Base-by-base conservation (phyloP, 1,284 basidiomycete species). In the Agroathelia rolfsii region DNA sequence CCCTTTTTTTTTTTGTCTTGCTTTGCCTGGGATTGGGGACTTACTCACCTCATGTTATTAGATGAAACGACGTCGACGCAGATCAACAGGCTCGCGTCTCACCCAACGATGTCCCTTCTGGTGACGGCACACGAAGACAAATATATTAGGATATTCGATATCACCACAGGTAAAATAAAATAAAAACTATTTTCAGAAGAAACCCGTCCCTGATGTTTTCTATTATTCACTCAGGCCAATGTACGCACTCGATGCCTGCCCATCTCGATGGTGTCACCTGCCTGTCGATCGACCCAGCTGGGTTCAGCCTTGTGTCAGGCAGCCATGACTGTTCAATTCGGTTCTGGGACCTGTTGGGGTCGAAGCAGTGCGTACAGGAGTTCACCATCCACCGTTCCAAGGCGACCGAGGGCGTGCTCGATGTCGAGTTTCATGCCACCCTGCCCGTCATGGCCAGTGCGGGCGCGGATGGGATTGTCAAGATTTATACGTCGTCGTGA, bases 41-140 rank as follows among this genome's bases (percentile, higher is more conserved):
- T n/a, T n/a, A n/a, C n/a, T n/a, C n/a, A n/a, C n/a, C n/a, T n/a
- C n/a, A n/a, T n/a, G n/a, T n/a, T n/a, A n/a, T 28, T 35, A 27
- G 83, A 83, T 49, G 81, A 74, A 15, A 74, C 73, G 9, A 56
- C 70, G 19, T 72, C 69, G 8, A 80, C 83, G 1, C 92, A 94
- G 58, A 80, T 92, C 43, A 97, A 96, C 58, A 74, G 78, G 39
- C 77, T 96, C 32, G 74, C 82, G 23, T 90, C 89, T 27, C 90
- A 96, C 61, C 90, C 92, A 8, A 93, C 87, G 1, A 77, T 92
- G 66, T 76, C 87, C 1, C 60, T 93, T 16, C 72, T 97, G 29
- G 76, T 94, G 21, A 85, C 87, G 10, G 94, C 79, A 0, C 87
- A 95, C 53, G 93, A 97, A 58, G 92, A 97, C 62, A 90, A 89